These are phyloP conservation scores for Fusarium proliferatum DNA, from an alignment of 2,329 filamentous ascomycete species.

Conservation along the genomic window DNA sequence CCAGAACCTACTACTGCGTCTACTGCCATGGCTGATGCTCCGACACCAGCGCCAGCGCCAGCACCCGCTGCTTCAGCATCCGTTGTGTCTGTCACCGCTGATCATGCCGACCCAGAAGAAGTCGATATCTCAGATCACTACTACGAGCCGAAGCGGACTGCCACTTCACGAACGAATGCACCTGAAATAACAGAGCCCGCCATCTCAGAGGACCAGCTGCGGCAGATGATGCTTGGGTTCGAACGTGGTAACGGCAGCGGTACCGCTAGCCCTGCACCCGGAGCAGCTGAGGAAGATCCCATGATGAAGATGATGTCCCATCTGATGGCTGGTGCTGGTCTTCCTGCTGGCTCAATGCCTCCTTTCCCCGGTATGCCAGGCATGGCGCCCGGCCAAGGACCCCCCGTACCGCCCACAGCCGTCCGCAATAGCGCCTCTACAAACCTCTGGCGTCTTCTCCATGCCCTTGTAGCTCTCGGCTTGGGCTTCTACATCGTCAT, in stretches of 20 bases:
- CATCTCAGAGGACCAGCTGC: conserved; percentile 68
- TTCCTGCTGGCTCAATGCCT: conserved; percentile 46
- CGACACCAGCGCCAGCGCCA: conserved; percentile 48
- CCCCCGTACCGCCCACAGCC: conserved; percentile 48
- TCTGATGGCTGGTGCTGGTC: conserved; percentile 65
- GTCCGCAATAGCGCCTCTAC: conserved; percentile 50
- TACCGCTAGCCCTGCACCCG: conserved; percentile 41
- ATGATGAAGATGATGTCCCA: conserved; percentile 78
- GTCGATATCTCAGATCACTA: conserved; percentile 83
- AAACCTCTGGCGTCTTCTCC: conserved; percentile 77
- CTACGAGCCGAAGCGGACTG: conserved; percentile 64
- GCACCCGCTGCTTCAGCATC: conserved; percentile 48
- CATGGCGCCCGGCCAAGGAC: conserved; percentile 46
- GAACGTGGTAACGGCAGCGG: conserved; percentile 49
- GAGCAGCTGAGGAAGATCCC: conserved; percentile 46
- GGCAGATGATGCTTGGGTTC: conserved; percentile 73
- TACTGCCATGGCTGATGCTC: conserved; percentile 41
- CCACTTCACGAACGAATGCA: conserved; percentile 44
- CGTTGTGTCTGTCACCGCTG: conserved; percentile 46
- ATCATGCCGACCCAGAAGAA: conserved; percentile 75
- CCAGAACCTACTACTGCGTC: conserved; percentile 20
- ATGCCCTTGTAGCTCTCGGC: conserved; percentile 76
- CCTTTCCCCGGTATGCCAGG: conserved; percentile 53
- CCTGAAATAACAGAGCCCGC: conserved; percentile 46
- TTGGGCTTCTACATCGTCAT: conserved; percentile 78